Base-by-base conservation (phyloP, 1,284 basidiomycete species). In the Fomitopsis pinicola region DNA sequence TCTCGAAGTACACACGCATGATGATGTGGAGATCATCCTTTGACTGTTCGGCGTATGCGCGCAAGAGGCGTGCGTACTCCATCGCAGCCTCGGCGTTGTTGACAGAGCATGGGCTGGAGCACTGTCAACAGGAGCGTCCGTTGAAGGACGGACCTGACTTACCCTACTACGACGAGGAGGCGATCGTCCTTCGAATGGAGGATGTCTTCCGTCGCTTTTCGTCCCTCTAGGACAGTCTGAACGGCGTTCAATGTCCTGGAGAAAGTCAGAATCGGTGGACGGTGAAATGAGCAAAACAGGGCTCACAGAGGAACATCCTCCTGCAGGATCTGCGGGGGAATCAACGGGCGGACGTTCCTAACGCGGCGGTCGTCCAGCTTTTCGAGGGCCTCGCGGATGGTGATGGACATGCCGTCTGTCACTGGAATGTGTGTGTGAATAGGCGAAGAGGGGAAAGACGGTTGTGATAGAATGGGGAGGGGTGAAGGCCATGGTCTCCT, bases 1-100 rank as follows among this genome's bases (percentile, higher is more conserved):
- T 97, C 72, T 97, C 95, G 72, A 97, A 97, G 80, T 97, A 97
- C 67, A 96, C 94, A 48, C 95, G 88, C 96, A 98, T 98, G 69
- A 98, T 83, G 72, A 99, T 98, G 75, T 92, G 85, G 42, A 99
- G 83, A 71, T 98, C 97, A 12, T 92, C 88, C 72, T 87, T 87
- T 38, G 92, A 88, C 19, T 77, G 73, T 48, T 94, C 88, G 8
- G 95, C 91, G 73, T 98, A 98, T 50, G 80, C 84, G 60, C 84
- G 86, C 60, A 98, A 82, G 63, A 89, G 82, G 60, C 82, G 82
- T 28, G 95, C 94, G 73, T 97, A 97, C 71, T 92, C 91, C 48
- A 92, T 72, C 4, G 93, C 95, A 45, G 92, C 87, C 59, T 91
- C 87, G 61, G 90, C 84, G 71, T 95, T 90, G 77, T 98, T 91